phyloP scores from a whole-genome alignment of 2,329 filamentous ascomycete species.

The Ploettnerulaceae sp. region DNA sequence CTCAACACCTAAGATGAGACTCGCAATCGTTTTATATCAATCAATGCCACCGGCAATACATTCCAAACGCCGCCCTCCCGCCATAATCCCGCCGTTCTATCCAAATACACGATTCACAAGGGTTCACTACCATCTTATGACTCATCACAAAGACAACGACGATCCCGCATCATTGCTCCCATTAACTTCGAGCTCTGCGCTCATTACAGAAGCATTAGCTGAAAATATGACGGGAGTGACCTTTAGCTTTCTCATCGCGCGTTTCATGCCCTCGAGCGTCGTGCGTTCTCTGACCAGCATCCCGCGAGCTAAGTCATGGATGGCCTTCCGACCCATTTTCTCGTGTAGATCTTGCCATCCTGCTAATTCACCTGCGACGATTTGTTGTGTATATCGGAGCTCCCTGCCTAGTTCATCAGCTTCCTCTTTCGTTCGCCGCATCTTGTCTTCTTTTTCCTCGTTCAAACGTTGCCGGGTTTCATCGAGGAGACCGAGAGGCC shows the following conservation, averaged over 20 bases:
- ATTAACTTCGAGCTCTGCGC: slow-evolving; percentile 10
- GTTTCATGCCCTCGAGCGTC: slow-evolving; percentile 71
- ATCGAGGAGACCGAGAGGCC: slow-evolving; percentile 78
- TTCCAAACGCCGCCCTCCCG: background rate
- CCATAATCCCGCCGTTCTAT: background rate
- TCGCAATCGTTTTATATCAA: background rate
- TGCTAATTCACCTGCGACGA: slow-evolving; percentile 84
- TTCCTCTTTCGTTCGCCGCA: slow-evolving; percentile 64
- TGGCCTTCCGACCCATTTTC: slow-evolving; percentile 66
- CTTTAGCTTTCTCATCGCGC: slow-evolving; percentile 58
- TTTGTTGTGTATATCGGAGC: slow-evolving; percentile 85
- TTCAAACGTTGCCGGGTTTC: slow-evolving; percentile 79
- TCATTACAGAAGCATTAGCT: background rate
- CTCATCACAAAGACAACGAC: slow-evolving; percentile 1
- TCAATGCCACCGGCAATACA: background rate
- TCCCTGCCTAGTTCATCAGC: slow-evolving; percentile 72
- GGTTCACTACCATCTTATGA: background rate
- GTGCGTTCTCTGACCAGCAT: slow-evolving; percentile 79
- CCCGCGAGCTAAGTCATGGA: slow-evolving; percentile 69
- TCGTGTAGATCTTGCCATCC: slow-evolving; percentile 92
- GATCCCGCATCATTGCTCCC: slow-evolving; percentile 4
- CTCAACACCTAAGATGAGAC: background rate
- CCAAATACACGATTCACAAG: background rate
- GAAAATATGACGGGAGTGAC: slow-evolving; percentile 10
- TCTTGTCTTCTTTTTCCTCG: slow-evolving; percentile 79